Conservation (phyloP, 2,329 filamentous ascomycete species). For the Bimuria novae-zelandiae region DNA sequence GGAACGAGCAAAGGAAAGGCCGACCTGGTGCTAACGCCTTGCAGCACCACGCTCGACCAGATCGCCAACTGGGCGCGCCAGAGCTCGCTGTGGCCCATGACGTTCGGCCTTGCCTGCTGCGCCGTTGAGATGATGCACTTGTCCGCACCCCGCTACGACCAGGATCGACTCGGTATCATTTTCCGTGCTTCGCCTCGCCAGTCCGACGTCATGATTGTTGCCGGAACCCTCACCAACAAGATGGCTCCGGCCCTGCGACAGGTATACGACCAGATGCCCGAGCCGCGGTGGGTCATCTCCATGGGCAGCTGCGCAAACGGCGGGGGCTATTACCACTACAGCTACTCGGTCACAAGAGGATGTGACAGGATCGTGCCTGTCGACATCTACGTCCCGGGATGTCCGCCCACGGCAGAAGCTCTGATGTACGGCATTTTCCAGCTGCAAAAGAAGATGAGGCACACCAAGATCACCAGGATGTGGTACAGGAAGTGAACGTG, state of each 20-base stretch:
- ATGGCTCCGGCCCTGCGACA: conserved; percentile 90
- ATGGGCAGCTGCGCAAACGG: conserved; percentile 88
- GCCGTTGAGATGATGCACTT: conserved; percentile 95
- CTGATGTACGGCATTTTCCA: conserved; percentile 71
- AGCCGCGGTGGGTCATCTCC: conserved; percentile 83
- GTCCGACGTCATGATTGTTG: conserved; percentile 94
- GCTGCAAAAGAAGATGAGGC: conserved; percentile 77
- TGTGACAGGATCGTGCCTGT: conserved; percentile 83
- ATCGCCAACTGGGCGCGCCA: conserved; percentile 86
- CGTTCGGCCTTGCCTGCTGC: conserved; percentile 88
- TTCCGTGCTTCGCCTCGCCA: conserved; percentile 89
- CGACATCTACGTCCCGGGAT: conserved; percentile 81
- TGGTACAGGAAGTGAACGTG: conserved; percentile 59
- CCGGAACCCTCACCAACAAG: conserved; percentile 92
- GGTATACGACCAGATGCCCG: conserved; percentile 95
- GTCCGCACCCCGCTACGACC: conserved; percentile 88
- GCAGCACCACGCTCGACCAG: conserved; percentile 77
- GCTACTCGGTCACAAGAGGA: conserved; percentile 76
- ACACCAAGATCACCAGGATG: conserved; percentile 60
- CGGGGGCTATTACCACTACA: conserved; percentile 86
- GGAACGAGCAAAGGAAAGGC: neutral
- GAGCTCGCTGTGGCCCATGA: conserved; percentile 89
- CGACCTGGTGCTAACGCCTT: conserved; percentile 20
- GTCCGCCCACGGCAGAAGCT: conserved; percentile 61
- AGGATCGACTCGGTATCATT: conserved; percentile 88